Evolutionary conservation across 2,329 filamentous ascomycete species (phyloP).

Genomic region (Beauveria sp.): DNA sequence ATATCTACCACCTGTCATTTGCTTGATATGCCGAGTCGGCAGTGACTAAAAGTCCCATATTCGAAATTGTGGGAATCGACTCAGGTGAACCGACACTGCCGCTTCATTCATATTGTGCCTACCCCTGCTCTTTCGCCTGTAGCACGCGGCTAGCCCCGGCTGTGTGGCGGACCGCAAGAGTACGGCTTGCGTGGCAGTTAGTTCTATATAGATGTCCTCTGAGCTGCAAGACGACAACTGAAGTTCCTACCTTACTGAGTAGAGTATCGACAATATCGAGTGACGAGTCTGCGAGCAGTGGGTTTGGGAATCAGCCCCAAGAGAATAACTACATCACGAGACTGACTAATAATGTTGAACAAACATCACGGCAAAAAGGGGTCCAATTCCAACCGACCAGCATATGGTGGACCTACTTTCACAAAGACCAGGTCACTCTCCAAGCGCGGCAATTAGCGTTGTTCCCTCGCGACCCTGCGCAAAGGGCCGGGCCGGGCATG

Average conservation of each 20-base stretch:
- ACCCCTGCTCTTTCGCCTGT: too few relatives aligned
- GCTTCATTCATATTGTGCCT: too few relatives aligned
- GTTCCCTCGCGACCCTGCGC: background rate
- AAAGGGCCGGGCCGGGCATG: background rate
- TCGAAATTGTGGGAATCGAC: too few relatives aligned
- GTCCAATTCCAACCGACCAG: background rate
- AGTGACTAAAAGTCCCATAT: background rate
- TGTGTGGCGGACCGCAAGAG: too few relatives aligned
- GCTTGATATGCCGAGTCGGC: too few relatives aligned
- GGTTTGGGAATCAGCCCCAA: too few relatives aligned
- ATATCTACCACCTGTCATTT: too few relatives aligned
- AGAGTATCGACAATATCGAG: background rate
- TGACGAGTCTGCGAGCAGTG: background rate
- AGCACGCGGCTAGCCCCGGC: too few relatives aligned
- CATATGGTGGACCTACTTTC: background rate
- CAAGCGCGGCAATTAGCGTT: background rate
- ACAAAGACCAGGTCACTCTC: background rate
- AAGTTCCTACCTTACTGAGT: background rate
- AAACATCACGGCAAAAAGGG: background rate
- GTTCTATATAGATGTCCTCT: background rate
- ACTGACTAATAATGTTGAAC: too few relatives aligned
- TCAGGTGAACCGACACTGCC: too few relatives aligned
- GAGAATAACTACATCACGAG: too few relatives aligned
- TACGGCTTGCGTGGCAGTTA: background rate
- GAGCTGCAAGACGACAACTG: background rate